A percentile compares a stretch with the other conserved stretches of the same genome.
Conservation (phyloP, 108 stramenopile species). For the Thalassiosira profunda region DNA sequence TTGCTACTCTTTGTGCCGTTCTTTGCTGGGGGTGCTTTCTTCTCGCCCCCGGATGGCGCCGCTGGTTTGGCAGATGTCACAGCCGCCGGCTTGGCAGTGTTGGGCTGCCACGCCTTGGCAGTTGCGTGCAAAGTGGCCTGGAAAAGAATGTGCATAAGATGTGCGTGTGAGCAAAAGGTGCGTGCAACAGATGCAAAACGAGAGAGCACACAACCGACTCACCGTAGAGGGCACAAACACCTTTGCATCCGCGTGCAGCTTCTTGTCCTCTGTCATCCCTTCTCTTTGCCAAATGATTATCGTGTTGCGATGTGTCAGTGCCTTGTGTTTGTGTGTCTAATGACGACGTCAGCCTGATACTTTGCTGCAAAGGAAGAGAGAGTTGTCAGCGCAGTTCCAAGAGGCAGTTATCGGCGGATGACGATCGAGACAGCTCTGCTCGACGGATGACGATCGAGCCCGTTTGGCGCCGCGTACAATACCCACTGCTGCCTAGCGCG, state of each 20-base stretch:
- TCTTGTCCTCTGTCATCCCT: too few species aligned
- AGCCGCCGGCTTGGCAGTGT: constrained; percentile 9
- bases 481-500: too few species aligned
- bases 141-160: not conserved
- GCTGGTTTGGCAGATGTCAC: constrained; percentile 8
- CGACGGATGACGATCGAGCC: too few species aligned
- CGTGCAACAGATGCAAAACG: not conserved
- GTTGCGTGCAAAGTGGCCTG: constrained; percentile 30
- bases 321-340: too few species aligned
- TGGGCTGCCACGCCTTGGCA: constrained; percentile 26
- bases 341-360: too few species aligned
- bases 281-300: too few species aligned
- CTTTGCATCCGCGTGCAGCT: constrained; percentile 32
- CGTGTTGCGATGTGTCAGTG: too few species aligned
- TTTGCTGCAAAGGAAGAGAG: too few species aligned
- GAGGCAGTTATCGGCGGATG: too few species aligned
- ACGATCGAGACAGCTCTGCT: too few species aligned
- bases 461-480: too few species aligned
- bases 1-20: constrained; percentile 4
- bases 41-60: not conserved
- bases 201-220: not conserved
- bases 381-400: too few species aligned
- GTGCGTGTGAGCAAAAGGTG: not conserved
- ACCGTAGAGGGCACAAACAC: constrained; percentile 37
- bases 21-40: constrained; percentile 4